Percentiles rank a stretch among this genome's conserved stretches.
Evolutionary conservation across 1,139 yeast genomes (phyloP).

Genomic region (Hanseniaspora uvarum): DNA sequence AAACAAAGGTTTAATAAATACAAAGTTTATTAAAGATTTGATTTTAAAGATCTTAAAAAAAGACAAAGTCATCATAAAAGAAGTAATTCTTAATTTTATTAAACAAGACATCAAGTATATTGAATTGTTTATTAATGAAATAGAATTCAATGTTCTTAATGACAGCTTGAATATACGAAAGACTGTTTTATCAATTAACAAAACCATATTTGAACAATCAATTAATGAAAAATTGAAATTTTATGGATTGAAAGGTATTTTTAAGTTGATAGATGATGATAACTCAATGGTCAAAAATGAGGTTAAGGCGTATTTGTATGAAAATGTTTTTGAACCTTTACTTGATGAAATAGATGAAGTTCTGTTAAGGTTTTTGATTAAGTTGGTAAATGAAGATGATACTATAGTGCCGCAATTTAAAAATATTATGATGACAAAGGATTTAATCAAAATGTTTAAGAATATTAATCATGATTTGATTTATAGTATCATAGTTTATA

Average conservation of each 20-base stretch:
- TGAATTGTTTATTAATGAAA: slow-evolving; percentile 39
- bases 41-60: slow-evolving; percentile 47
- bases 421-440: slow-evolving; percentile 24
- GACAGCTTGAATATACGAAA: slow-evolving; percentile 57
- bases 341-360: slow-evolving; percentile 14
- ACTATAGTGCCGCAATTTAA: slow-evolving; percentile 24
- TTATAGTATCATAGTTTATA: slow-evolving; percentile 29
- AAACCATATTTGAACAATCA: slow-evolving; percentile 39
- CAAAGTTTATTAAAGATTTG: slow-evolving; percentile 43
- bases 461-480: slow-evolving; percentile 28
- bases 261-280: slow-evolving; percentile 56
- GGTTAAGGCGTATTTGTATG: slow-evolving; percentile 37
- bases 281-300: slow-evolving; percentile 47
- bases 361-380: not conserved
- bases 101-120: slow-evolving; percentile 38
- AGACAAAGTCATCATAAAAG: slow-evolving; percentile 60
- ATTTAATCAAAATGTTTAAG: slow-evolving; percentile 21
- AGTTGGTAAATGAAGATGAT: slow-evolving; percentile 18
- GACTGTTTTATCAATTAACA: slow-evolving; percentile 47
- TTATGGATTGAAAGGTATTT: slow-evolving; percentile 41
- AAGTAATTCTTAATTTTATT: slow-evolving; percentile 62
- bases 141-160: slow-evolving; percentile 40
- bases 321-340: slow-evolving; percentile 38
- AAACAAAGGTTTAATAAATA: slow-evolving; percentile 42
- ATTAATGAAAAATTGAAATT: slow-evolving; percentile 32